A percentile compares a stretch with the other conserved stretches of the same genome.
Evolutionary conservation across 1,284 basidiomycete genomes (phyloP).

Genomic region (Gomphus bonarii): DNA sequence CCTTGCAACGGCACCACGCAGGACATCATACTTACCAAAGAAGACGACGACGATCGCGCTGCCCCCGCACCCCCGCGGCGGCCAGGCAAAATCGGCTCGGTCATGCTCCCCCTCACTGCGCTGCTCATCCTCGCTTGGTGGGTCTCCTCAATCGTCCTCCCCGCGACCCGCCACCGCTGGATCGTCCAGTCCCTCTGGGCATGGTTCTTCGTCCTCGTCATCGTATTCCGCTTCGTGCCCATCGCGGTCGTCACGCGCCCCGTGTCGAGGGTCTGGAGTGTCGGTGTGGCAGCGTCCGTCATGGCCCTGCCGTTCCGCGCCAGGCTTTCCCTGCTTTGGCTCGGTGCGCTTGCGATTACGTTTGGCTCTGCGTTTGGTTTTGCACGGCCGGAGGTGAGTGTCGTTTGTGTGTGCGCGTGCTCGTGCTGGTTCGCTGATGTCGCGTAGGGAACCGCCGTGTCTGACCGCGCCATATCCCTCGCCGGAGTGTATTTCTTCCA

Average conservation of each 20-base stretch:
- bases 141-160: conserved; percentile 15
- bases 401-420: no score
- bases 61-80: neutral
- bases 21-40: neutral
- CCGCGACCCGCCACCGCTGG: conserved; percentile 17
- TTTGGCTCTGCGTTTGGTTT: conserved; percentile 6
- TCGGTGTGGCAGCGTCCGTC: neutral
- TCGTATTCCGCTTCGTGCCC: conserved; percentile 6
- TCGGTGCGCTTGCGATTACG: conserved; percentile 3
- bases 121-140: conserved; percentile 17
- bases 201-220: conserved; percentile 11
- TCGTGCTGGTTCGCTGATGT: no score
- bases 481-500: conserved; percentile 7
- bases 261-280: neutral
- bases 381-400: conserved; percentile 2
- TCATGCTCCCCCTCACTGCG: conserved; percentile 13
- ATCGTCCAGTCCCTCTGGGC: conserved; percentile 7
- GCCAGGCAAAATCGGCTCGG: neutral
- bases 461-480: conserved; percentile 8
- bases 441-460: neutral
- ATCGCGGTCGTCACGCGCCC: neutral
- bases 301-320: neutral
- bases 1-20: neutral
- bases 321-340: conserved; percentile 1
- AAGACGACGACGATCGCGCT: neutral